A percentile compares a stretch with the other conserved stretches of the same genome.
Evolutionary conservation across 257 asterid species (phyloP).

Genomic region (Datura wrightii): DNA sequence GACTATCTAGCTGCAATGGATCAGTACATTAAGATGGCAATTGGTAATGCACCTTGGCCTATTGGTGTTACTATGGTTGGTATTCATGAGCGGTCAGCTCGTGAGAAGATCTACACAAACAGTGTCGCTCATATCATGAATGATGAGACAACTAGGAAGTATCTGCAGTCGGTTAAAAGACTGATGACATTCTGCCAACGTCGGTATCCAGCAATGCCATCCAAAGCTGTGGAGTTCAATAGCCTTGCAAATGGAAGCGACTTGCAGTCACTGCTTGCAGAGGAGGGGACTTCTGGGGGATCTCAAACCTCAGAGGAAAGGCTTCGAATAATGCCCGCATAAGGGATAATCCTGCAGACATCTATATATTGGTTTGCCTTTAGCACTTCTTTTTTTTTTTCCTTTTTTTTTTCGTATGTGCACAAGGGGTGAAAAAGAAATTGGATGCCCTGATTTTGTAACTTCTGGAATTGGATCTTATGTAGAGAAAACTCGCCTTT

Average conservation of each 20-base stretch:
- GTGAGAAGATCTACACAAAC: constrained; percentile 95
- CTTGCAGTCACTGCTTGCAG: constrained; percentile 83
- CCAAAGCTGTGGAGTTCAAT: constrained; percentile 96
- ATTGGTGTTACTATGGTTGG: constrained; percentile 99
- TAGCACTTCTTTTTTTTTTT: neutral
- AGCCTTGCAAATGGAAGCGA: constrained; percentile 98
- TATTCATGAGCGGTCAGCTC: constrained; percentile 98
- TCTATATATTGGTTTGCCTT: neutral
- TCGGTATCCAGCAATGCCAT: constrained; percentile 89
- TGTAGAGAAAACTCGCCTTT: neutral
- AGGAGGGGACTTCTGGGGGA: constrained; percentile 60
- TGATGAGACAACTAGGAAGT: constrained; percentile 98
- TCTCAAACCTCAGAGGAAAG: constrained; percentile 56
- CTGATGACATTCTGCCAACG: constrained; percentile 95
- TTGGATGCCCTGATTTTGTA: neutral
- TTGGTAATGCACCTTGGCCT: constrained; percentile 99
- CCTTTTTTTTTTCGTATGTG: neutral
- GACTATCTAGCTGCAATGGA: constrained; percentile 98
- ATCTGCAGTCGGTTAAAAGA: constrained; percentile 83
- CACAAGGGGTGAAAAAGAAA: neutral
- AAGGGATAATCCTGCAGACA: neutral
- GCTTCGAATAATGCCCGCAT: constrained; percentile 71
- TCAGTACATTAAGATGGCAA: constrained; percentile 86
- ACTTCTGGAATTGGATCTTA: neutral
- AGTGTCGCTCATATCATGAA: constrained; percentile 99